Evolutionary conservation across 2,329 filamentous ascomycete genomes (phyloP), one percentile per base, ranked within the genome.

Genomic region (Talaromyces marneffei): DNA sequence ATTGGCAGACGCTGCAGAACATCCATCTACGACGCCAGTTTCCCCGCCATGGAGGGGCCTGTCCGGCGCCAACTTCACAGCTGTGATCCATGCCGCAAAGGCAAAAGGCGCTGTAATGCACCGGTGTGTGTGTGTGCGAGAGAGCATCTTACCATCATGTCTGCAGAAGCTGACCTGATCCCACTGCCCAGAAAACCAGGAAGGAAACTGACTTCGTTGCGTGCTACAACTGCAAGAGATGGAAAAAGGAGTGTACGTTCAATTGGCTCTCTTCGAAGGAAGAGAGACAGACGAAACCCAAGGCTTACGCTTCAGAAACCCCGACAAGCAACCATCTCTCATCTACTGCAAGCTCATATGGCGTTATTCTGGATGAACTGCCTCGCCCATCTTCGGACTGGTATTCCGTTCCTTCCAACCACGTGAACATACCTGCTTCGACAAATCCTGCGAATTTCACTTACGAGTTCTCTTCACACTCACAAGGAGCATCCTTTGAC

Each of bases 141-240:
- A n/a, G n/a, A n/a, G n/a, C n/a, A n/a, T 57, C 23, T 27, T 12
- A 53, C n/a, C 37, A 2, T 56, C 14, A 29, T 31, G 42, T 27
- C 10, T 39, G 20, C 33, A 18, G 52, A 55, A 29, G 18, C 55
- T 57, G 27, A 57, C 50, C 10, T 3, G n/a, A 12, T 53, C 4
- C 33, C 12, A 37, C 16, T 55, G 14, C 39, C 14, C 25, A 68
- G 63, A 68, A 65, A 62, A 64, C 59, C 8, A 42, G 62, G 40
- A 64, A 60, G 40, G 56, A 61, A 14, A 39, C 5, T 7, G 55
- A 46, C n/a, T 57, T 65, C 31, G 64, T 52, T 40, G 66, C 72
- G 12, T 79, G 77, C 57, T 72, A 74, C 2, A 79, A 79, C 57
- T 79, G 77, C 66, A 74, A 72, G 42, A 75, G 76, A 67, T 78